Conservation (phyloP, 306 rosid species). For the Styphnolobium japonicum region DNA sequence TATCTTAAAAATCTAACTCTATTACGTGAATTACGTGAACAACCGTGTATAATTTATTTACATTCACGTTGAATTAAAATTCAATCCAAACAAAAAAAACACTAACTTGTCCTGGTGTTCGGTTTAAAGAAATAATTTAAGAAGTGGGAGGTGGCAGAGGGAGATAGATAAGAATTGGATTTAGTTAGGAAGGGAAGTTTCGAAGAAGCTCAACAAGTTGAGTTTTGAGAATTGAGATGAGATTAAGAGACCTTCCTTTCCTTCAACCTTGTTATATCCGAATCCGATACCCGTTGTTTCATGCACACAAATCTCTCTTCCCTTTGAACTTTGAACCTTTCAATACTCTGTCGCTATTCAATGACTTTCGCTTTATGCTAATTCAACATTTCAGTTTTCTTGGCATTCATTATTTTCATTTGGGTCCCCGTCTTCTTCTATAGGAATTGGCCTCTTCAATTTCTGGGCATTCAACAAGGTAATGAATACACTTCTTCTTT, state of each 20-base stretch:
- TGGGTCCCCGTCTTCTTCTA: not conserved
- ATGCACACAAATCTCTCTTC: not conserved
- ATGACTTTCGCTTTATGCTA: not conserved
- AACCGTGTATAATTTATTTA: no score
- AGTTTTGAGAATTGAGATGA: not conserved
- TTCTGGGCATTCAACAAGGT: constrained; percentile 31
- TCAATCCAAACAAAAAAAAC: no score
- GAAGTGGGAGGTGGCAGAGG: no score
- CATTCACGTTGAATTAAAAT: no score
- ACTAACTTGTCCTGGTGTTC: no score
- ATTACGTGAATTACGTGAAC: no score
- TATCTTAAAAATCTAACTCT: no score
- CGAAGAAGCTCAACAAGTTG: constrained; percentile 6
- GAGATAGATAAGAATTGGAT: not conserved
- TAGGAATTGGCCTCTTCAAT: not conserved
- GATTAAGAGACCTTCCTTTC: not conserved
- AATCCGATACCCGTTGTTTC: not conserved
- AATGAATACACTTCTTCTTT: constrained; percentile 8
- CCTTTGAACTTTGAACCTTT: constrained; percentile 20
- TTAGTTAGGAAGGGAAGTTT: constrained; percentile 18
- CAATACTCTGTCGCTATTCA: not conserved
- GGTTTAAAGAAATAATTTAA: no score
- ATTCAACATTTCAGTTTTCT: constrained; percentile 2
- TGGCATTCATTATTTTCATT: not conserved
- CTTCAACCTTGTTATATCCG: not conserved